Evolutionary conservation across 768 basidiomycete genomes (phyloP), one percentile per base, ranked within the genome.

Genomic region (Harrya chromipes): DNA sequence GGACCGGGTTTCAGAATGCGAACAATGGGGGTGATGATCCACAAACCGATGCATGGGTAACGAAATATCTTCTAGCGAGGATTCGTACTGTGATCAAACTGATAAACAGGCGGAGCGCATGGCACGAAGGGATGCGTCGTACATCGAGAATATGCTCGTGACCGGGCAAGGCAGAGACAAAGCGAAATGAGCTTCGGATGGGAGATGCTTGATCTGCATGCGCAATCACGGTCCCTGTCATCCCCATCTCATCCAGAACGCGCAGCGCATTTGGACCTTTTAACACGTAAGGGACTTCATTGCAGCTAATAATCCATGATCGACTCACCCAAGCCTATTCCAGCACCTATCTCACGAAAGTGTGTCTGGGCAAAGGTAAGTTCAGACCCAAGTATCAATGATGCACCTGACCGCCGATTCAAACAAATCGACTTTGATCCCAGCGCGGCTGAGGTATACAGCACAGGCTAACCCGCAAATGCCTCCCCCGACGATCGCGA

Each of bases 401-500:
- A 33, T 26, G 7, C 29, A 26, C 33, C 48, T 26, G 59, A 79
- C 79, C 40, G 79, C 74, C 38, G 77, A 72, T 62, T 82, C 82
- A 54, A 80, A 83, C 3, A 81, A 54, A n/a, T 75, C 66, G 13
- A 76, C 74, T 13, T 67, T 58, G 26, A 82, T 63, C 2, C 80
- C 79, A 4, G 65, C 65, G 34, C 64, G 69, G 16, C 57, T 43
- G 24, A 83, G 69, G 27, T 67, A 74, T 40, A 74, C 67, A 2
- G 80, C 79, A 52, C 73, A 75, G 2, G 74, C 69, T 13, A 83
- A 61, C 8, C 80, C 79, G 48, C 74, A 76, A 62, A 82, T 73
- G 11, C 82, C 80, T 19, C 80, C 80, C 20, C 81, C 81, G 3
- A 82, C 69, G 27, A 83, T 74, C 1, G 79, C 79, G 24, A 82